Base-by-base conservation (phyloP, 495 filamentous ascomycete genomes). In the Staphylotrichum tortipilum region DNA sequence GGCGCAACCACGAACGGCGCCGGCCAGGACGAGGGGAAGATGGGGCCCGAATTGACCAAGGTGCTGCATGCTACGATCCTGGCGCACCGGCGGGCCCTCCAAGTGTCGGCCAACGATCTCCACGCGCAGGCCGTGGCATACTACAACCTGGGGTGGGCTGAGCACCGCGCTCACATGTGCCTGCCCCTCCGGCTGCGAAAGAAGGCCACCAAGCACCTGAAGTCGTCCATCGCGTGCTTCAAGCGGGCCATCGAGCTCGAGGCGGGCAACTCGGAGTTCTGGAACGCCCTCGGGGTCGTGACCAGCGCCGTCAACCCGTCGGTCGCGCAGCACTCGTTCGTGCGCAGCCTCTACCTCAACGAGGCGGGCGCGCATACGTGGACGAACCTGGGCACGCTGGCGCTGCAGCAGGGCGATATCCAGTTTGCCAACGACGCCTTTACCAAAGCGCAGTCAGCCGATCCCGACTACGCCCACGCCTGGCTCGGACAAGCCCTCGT, bases 181-280 rank as follows among this genome's bases (percentile, higher is more conserved):
- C 66, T 84, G 7, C 72, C 77, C 18, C 30, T 58, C 1, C 56
- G 62, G 8, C 57, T 76, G 8, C 71, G 71, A 29, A 70, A 78
- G 54, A 71, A 69, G 55, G 59, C 72, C 2, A 79, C 76, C 14
- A 82, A 73, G 47, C 87, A 85, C 53, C 72, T 94, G 19, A 91
- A 84, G 65, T 83, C 88, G 19, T 77, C 91, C 19, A 83, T 97
- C 44, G 79, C 85, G 23, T 94, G 89, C 64, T 99, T 99, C 79
- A 99, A 97, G 68, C 77, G 88, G 44, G 86, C 94, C 4, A 97
- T 99, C 59, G 94, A 97, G 66, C 69, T 96, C 2, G 92, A 99
- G 63, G 85, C 94, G 7, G 86, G 89, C 24, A 99, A 97, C 60
- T 72, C 89, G 0, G 92, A 99, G 58, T 99, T 97, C 66, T 99